phyloP scores from a whole-genome alignment of 306 rosid species.

The Cicer judaicum region DNA sequence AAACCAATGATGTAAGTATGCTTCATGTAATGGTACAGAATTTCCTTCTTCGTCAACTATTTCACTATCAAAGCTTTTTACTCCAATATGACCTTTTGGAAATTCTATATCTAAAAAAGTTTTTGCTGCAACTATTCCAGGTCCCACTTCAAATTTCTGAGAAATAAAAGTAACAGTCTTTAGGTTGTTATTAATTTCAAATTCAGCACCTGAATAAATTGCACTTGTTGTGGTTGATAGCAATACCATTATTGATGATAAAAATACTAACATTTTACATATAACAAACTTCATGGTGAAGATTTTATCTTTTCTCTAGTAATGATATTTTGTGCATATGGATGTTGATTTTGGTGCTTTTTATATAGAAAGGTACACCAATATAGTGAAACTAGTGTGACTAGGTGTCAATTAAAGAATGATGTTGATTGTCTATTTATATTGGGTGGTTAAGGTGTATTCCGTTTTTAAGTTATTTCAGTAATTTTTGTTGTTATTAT shows the following conservation, averaged over 20 bases:
- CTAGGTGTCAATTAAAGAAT: neutral
- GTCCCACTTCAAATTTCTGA: constrained; percentile 1
- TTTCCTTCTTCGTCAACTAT: constrained; percentile 18
- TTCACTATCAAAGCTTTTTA: constrained; percentile 31
- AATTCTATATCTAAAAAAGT: neutral
- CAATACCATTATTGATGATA: neutral
- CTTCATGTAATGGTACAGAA: constrained; percentile 10
- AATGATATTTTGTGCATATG: neutral
- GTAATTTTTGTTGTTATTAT: too few relatives aligned
- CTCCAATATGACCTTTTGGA: constrained; percentile 34
- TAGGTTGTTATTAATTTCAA: neutral
- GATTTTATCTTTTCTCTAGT: neutral
- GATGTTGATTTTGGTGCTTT: neutral
- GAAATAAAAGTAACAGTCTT: constrained; percentile 20
- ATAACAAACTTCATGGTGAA: neutral
- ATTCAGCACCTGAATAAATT: neutral
- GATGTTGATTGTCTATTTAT: neutral
- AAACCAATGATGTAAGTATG: constrained; percentile 21
- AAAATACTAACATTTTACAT: neutral
- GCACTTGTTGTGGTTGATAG: neutral
- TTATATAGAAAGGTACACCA: neutral
- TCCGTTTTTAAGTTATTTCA: too few relatives aligned
- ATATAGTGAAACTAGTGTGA: neutral
- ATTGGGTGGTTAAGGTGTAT: neutral
- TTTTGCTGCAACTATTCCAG: neutral